Evolutionary conservation across 148 eudicot genomes (phyloP).

Genomic region (Euryodendron excelsum): DNA sequence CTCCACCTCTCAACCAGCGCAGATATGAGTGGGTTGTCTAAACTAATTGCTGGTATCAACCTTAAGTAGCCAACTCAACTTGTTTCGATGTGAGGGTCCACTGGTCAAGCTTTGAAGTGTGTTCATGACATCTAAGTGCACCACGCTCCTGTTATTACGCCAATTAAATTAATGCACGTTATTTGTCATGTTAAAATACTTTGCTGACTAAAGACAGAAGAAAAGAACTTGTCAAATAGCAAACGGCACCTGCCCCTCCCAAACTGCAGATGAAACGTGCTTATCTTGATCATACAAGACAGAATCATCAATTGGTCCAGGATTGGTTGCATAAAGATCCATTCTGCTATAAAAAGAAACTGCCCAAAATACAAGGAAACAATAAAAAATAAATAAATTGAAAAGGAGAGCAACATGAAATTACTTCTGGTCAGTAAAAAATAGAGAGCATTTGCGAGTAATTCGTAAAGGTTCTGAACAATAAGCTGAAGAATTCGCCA

Average conservation of each 20-base stretch:
- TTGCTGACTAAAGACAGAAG: background rate
- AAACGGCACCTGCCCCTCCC: conserved; percentile 95
- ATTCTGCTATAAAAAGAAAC: conserved; percentile 33
- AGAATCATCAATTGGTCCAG: conserved; percentile 89
- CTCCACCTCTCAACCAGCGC: conserved; percentile 99
- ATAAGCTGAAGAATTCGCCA: background rate
- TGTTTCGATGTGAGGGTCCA: conserved; percentile 77
- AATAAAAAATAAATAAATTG: background rate
- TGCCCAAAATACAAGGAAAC: conserved; percentile 6
- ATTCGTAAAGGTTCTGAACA: background rate
- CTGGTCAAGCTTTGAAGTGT: conserved; percentile 97
- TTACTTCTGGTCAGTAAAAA: background rate
- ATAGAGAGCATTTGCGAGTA: background rate
- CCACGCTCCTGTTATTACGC: conserved; percentile 79
- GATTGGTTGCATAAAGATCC: conserved; percentile 86
- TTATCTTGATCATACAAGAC: conserved; percentile 95
- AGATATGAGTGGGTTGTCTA: conserved; percentile 94
- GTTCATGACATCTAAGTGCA: conserved; percentile 98
- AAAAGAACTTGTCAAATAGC: conserved; percentile 13
- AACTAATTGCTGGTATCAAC: conserved; percentile 87
- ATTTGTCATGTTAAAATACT: background rate
- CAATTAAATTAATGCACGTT: background rate
- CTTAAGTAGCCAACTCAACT: conserved; percentile 74
- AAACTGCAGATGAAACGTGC: conserved; percentile 94
- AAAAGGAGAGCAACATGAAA: background rate